Base-by-base conservation (phyloP, 371 early-diverging fungal species). In the Circinella minor region DNA sequence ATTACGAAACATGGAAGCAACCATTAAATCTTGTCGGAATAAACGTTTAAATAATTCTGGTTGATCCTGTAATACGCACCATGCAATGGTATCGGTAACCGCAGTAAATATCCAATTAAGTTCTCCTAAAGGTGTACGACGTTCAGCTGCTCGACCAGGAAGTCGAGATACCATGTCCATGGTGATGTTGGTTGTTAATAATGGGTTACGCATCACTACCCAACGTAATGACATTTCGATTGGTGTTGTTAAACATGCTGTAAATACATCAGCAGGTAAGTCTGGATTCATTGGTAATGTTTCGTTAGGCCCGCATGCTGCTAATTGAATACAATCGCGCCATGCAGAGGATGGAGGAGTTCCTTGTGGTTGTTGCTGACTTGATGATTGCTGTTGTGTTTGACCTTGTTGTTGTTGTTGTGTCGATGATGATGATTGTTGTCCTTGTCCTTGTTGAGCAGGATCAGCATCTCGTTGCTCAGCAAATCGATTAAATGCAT, bases 41-140 rank as follows among this genome's bases (percentile, higher is more conserved):
- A 98, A 85, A 47, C 89, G 87, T 75, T 95, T 93, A 81, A 99
- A 99, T 38, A 94, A 71, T 63, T 94, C 96, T 13, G 92, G 91
- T 17, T 96, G 93, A 62, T 79, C 80, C 61, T 84, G 85, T 38
- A 99, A 78, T 15, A 94, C 93, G 71, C 90, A 94, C 99, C 99
- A 99, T n/a, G 99, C 99, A 64, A 99, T 99, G 7, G 98, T 98
- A 80, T 99, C 99, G 0, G 97, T 98, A 38, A 99, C 95, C 38
- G 99, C 94, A 0, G 98, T 98, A 74, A 99, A 97, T 15, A 99
- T 96, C 99, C 99, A 99, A 76, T 96, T 97, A 62, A 99, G 87
- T 75, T 99, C 98, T 65, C 99, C 99, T 10, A 97, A 79, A 0
- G 98, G 97, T 1, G 98, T 96, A 15, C 96, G 88, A 59, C 99